These are phyloP conservation scores for Sphaerulina musiva DNA, from an alignment of 2,329 filamentous ascomycete genomes.

Conservation along the genomic window DNA sequence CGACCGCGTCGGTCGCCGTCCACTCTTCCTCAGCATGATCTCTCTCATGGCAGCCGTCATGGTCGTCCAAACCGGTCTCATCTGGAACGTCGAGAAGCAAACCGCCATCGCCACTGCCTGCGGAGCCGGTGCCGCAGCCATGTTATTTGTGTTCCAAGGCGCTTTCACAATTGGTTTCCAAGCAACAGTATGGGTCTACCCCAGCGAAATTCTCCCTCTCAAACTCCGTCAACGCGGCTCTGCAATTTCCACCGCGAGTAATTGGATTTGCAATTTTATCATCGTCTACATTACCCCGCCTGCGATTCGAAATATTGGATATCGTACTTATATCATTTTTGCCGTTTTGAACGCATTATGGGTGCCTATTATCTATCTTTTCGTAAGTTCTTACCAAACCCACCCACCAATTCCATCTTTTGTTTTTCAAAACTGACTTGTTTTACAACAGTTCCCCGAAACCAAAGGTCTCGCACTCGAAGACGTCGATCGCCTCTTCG, in stretches of 20 bases:
- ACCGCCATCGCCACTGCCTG: slow-evolving; percentile 24
- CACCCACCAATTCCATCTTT: too few species aligned
- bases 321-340: slow-evolving; percentile 48
- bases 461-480: slow-evolving; percentile 53
- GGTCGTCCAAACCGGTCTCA: slow-evolving; percentile 49
- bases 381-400: not conserved
- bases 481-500: slow-evolving; percentile 64
- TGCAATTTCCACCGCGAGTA: slow-evolving; percentile 30
- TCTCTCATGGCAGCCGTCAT: slow-evolving; percentile 55
- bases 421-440: too few species aligned
- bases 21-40: slow-evolving; percentile 31
- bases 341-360: slow-evolving; percentile 15
- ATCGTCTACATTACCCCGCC: slow-evolving; percentile 62
- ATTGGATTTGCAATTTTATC: slow-evolving; percentile 48
- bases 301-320: slow-evolving; percentile 51
- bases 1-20: slow-evolving; percentile 31
- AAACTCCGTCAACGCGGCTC: slow-evolving; percentile 29
- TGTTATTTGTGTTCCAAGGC: slow-evolving; percentile 59
- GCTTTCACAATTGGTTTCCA: slow-evolving; percentile 56
- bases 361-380: not conserved
- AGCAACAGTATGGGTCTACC: slow-evolving; percentile 57
- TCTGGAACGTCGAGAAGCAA: slow-evolving; percentile 32
- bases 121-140: slow-evolving; percentile 39
- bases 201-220: slow-evolving; percentile 53
- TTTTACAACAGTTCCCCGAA: too few species aligned